These are phyloP conservation scores for Cicer pinnatifidum DNA, from an alignment of 306 rosid species.

Conservation along the genomic window DNA sequence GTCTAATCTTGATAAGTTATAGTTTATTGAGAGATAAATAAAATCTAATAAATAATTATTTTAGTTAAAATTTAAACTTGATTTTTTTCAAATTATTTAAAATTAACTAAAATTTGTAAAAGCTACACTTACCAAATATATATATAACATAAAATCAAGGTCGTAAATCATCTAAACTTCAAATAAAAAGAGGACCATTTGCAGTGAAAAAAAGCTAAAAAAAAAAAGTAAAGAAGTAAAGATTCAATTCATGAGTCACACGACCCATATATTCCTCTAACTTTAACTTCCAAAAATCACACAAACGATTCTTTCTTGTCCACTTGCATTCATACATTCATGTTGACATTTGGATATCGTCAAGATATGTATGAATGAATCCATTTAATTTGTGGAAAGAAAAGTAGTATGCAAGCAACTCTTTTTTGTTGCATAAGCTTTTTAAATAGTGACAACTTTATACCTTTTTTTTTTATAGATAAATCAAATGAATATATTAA, in stretches of 20 bases:
- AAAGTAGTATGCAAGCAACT: conserved; percentile 32
- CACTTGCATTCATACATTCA: conserved; percentile 26
- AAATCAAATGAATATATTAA: not conserved
- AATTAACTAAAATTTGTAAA: no score
- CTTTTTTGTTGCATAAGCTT: conserved; percentile 38
- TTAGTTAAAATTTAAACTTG: no score
- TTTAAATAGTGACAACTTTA: conserved; percentile 33
- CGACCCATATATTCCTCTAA: conserved; percentile 40
- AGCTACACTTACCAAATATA: no score
- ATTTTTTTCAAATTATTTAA: no score
- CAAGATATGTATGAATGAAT: conserved; percentile 35
- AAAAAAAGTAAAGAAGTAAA: conserved; percentile 13
- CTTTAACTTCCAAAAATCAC: conserved; percentile 47
- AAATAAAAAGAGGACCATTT: conserved; percentile 24
- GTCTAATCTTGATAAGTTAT: no score
- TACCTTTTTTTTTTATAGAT: not conserved
- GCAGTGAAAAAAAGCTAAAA: conserved; percentile 34
- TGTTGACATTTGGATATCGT: conserved; percentile 24
- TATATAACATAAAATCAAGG: not conserved
- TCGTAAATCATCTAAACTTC: not conserved
- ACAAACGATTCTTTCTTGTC: conserved; percentile 37
- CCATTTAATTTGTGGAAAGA: not conserved
- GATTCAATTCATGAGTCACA: conserved; percentile 46
- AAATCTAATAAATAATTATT: no score
- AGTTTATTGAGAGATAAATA: no score